Base-by-base conservation (phyloP, 1,139 yeast species). In the Keqinozyma sinolaborantium region DNA sequence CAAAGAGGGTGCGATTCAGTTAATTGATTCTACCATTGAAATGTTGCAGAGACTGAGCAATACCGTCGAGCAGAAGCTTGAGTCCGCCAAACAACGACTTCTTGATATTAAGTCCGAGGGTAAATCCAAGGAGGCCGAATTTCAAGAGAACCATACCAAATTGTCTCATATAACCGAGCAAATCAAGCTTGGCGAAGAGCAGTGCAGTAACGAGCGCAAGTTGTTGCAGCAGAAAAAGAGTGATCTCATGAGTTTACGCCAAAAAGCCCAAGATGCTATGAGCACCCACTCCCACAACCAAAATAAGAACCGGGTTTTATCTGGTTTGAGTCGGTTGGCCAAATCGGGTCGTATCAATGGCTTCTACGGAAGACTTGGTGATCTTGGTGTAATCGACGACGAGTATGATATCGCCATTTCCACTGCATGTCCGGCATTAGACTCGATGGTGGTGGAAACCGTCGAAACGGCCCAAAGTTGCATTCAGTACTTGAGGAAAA, bases 381-480 rank as follows among this genome's bases (percentile, higher is more conserved):
- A 86, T 44, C 64, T 94, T 30, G 99, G 97, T 11, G 72, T 76
- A 1, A 92, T 92, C 43, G 96, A 87, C 50, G 86, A 83, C 44
- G 73, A 75, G 47, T 94, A 84, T 53, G 98, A 94, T 58, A 74
- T 88, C 31, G 98, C 98, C 0, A 78, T 94, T 14, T 88, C 97
- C 0, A 92, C 98, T 0, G 98, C 97, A 0, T 87, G 95, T 46
- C 90, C 95, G 2, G 81, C 92, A 7, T 65, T 94, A 36, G 95
- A 90, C 51, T 92, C 95, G 34, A 79, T 88, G 70, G 97, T 94
- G 13, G 97, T 94, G 3, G 97, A 88, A 31, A 79, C 90, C 0
- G 97, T 92, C 7, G 96, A 86, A 46, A 83, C 86, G 19, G 98
- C 96, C 1, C 97, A 88, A 53, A 78, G 77, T 30, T 92, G 98